Conservation (phyloP, 2,329 filamentous ascomycete genomes). For the Delphinella strobiligena region DNA sequence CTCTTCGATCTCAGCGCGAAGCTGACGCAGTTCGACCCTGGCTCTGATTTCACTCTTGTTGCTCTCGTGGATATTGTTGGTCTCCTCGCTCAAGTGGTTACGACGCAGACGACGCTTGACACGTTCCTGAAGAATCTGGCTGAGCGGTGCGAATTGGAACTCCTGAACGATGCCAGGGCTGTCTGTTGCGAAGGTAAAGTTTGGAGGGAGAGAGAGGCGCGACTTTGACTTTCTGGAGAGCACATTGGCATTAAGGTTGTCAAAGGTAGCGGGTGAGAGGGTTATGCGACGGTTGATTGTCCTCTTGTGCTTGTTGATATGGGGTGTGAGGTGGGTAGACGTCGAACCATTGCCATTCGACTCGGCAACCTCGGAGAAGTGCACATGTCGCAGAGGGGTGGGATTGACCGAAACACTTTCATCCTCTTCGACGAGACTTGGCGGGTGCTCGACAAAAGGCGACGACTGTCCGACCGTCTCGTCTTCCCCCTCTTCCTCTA, state of each 20-base stretch:
- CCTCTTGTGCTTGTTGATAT: constrained; percentile 15
- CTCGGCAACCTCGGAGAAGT: constrained; percentile 15
- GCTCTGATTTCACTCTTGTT: constrained; percentile 18
- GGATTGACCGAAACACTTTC: constrained; percentile 4
- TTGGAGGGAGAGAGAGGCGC: constrained; percentile 20
- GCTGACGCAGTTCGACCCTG: constrained; percentile 23
- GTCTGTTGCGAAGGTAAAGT: constrained; percentile 13
- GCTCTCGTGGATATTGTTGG: constrained; percentile 22
- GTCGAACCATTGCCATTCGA: constrained; percentile 14
- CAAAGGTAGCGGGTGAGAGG: constrained; percentile 13
- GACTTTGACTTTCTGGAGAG: constrained; percentile 14
- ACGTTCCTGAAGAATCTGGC: constrained; percentile 19
- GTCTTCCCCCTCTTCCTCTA: neutral
- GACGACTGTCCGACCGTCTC: constrained; percentile 7
- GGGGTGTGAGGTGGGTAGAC: constrained; percentile 21
- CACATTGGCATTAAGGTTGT: constrained; percentile 8
- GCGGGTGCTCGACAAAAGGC: constrained; percentile 4
- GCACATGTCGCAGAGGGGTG: constrained; percentile 15
- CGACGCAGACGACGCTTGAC: constrained; percentile 26
- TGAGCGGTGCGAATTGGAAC: constrained; percentile 19
- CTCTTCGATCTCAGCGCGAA: constrained; percentile 24
- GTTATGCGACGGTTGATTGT: constrained; percentile 20
- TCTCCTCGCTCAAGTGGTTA: constrained; percentile 28
- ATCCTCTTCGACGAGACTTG: constrained; percentile 3
- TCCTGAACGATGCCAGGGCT: constrained; percentile 15